These are phyloP conservation scores for Przewalskia tangutica DNA, from an alignment of 257 asterid genomes.

Conservation along the genomic window DNA sequence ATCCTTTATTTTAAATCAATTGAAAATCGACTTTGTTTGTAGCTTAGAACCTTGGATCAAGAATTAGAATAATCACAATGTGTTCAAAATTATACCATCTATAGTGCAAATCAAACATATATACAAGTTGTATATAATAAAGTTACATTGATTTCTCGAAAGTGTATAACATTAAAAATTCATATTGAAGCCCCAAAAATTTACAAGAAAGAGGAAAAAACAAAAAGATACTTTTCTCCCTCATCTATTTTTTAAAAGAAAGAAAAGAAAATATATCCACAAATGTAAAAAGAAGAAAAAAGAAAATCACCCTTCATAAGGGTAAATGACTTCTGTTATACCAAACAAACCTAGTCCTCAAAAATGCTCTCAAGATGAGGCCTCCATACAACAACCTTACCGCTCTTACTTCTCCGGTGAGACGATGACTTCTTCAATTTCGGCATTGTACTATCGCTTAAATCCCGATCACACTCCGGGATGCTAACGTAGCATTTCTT, in stretches of 20 bases:
- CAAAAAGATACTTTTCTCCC: not conserved
- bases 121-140: not conserved
- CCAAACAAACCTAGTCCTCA: slow-evolving; percentile 24
- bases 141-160: not conserved
- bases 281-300: slow-evolving; percentile 23
- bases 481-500: not conserved
- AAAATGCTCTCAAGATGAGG: slow-evolving; percentile 57
- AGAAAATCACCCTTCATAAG: slow-evolving; percentile 14
- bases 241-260: not conserved
- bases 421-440: slow-evolving; percentile 20
- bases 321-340: not conserved
- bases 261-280: not conserved
- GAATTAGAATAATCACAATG: not conserved
- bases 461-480: not conserved
- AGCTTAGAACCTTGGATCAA: not conserved
- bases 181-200: slow-evolving; percentile 6
- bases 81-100: not conserved
- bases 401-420: slow-evolving; percentile 31
- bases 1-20: not conserved
- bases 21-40: not conserved
- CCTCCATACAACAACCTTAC: slow-evolving; percentile 43
- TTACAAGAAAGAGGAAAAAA: slow-evolving; percentile 17
- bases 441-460: not conserved
- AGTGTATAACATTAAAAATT: not conserved
- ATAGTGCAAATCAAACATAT: not conserved